Base-by-base conservation (phyloP, 2,329 filamentous ascomycete species). In the Calycina marina region DNA sequence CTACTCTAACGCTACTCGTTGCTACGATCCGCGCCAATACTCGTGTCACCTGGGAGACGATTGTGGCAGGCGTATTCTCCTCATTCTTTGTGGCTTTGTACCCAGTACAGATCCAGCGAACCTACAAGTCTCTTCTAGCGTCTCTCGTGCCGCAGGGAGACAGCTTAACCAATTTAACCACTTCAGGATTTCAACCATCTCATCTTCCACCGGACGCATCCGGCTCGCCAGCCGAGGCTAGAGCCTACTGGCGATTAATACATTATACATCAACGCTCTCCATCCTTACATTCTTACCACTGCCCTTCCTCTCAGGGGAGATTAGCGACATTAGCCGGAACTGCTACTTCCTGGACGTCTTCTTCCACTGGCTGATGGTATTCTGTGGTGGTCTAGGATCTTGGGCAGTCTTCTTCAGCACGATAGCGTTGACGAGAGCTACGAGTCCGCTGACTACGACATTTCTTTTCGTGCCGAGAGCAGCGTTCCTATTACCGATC, bases 321-420 rank as follows among this genome's bases (percentile, higher is more conserved):
- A 42, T 65, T 2, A 45, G 49, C 4, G 55, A 62, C 34, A 65
- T 69, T 18, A 54, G 54, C 32, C 57, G 60, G 12, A 67, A 68
- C 38, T 65, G 65, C 34, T 66, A 67, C 33, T 62, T 67, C 48
- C 55, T 69, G 8, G 65, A 69, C 36, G 61, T 67, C 1, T 62
- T 63, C 2, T 69, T 63, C 47, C 67, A 67, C 51, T 69, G 65
- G 65, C 50, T 68, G 25, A 61, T 68, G 56, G 59, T 62, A 24
- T 42, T 60, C 4, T 62, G 62, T 34, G 62, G 61, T 3, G 61
- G 61, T 2, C 46, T 63, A 5, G 61, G 60, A 3, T 57, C 54
- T 0, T 65, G 59, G 49, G 57, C 61, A 4, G 59, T 66, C 4
- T 67, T 68, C 38, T 55, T 54, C 3, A 51, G 56, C n/a, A 63